phyloP scores from a whole-genome alignment of 2,329 filamentous ascomycete genomes.

The Aspergillus sp. region DNA sequence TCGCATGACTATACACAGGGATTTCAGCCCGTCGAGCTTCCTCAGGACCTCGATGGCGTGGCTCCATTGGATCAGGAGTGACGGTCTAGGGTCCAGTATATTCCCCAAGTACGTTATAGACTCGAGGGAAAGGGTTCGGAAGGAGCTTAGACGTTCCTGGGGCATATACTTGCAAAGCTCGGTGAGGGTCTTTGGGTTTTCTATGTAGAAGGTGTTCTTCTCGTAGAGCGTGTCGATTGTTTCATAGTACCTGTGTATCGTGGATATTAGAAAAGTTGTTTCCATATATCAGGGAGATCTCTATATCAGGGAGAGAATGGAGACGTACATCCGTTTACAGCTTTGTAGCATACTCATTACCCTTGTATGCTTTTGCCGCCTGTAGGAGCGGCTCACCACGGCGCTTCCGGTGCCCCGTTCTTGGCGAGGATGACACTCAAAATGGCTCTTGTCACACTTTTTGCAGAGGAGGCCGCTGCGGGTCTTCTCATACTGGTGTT shows the following conservation, averaged over 20 bases:
- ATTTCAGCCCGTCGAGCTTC: too few relatives aligned
- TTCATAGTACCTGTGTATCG: neutral
- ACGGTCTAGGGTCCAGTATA: too few relatives aligned
- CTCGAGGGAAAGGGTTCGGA: neutral
- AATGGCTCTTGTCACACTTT: neutral
- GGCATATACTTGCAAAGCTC: neutral
- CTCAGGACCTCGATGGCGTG: too few relatives aligned
- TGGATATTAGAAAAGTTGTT: neutral
- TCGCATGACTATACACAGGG: too few relatives aligned
- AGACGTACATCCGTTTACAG: neutral
- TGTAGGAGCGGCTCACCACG: too few relatives aligned
- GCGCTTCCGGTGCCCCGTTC: neutral
- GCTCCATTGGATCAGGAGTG: too few relatives aligned
- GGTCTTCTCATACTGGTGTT: neutral
- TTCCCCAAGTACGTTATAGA: too few relatives aligned
- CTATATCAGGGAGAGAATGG: too few relatives aligned
- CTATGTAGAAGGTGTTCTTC: constrained; percentile 8
- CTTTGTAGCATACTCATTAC: neutral
- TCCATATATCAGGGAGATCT: too few relatives aligned
- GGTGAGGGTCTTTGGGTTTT: constrained; percentile 1
- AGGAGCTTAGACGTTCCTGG: neutral
- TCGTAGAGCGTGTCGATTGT: neutral
- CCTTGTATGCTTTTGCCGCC: too few relatives aligned
- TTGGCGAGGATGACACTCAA: neutral
- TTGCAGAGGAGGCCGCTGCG: neutral